phyloP scores from a whole-genome alignment of 2,329 filamentous ascomycete genomes.

The Penicillium hesseltinei region DNA sequence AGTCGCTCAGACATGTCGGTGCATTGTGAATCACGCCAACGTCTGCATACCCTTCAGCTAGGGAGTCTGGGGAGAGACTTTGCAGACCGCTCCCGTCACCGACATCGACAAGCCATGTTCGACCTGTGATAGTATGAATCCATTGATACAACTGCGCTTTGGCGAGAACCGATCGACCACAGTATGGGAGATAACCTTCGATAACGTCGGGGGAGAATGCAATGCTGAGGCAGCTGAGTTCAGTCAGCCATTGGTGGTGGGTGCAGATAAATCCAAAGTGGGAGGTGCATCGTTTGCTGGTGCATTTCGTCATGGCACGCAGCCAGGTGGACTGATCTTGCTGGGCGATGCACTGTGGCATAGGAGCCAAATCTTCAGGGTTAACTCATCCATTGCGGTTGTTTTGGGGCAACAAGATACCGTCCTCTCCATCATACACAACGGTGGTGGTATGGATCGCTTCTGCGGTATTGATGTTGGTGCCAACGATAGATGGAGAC shows the following conservation, averaged over 20 bases:
- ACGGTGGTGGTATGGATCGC: background rate
- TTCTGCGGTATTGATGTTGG: background rate
- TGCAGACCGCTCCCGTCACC: background rate
- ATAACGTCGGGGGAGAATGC: background rate
- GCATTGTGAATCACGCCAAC: background rate
- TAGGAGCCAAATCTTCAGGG: background rate
- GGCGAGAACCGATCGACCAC: background rate
- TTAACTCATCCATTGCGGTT: background rate
- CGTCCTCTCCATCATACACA: background rate
- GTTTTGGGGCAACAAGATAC: background rate
- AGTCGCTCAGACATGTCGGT: background rate
- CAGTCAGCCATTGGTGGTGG: background rate
- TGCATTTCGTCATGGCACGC: background rate
- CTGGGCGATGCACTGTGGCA: background rate
- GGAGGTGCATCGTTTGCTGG: background rate
- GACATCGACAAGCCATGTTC: background rate
- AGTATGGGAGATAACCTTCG: background rate
- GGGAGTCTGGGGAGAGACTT: background rate
- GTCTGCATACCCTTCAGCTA: background rate
- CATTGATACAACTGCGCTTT: background rate
- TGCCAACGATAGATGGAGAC: background rate
- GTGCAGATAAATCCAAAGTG: background rate
- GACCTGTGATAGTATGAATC: background rate
- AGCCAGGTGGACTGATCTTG: background rate
- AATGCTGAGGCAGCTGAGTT: background rate